These are phyloP conservation scores for Syncephalastrum contaminatum DNA, from an alignment of 371 early-diverging fungal genomes.

Conservation along the genomic window DNA sequence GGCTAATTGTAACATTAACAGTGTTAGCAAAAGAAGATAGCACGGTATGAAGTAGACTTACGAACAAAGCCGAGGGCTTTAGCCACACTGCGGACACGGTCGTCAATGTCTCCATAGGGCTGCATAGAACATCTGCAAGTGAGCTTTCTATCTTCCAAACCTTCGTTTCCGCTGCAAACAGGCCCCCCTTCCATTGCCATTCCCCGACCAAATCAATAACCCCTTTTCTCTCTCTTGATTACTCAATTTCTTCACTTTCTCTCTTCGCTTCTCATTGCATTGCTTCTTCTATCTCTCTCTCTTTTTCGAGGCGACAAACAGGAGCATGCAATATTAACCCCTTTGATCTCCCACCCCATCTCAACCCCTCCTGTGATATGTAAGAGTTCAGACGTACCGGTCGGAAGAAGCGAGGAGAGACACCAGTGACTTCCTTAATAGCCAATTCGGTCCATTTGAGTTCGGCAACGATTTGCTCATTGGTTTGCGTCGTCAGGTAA, in stretches of 20 bases:
- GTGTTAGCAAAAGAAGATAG: not conserved
- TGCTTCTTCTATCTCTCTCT: too few relatives aligned
- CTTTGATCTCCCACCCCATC: too few relatives aligned
- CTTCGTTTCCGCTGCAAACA: too few relatives aligned
- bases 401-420: conserved; percentile 45
- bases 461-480: conserved; percentile 71
- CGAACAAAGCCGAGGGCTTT: conserved; percentile 55
- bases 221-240: not conserved
- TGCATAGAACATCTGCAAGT: conserved; percentile 6
- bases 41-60: conserved; percentile 6
- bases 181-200: not conserved
- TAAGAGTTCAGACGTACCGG: conserved; percentile 28
- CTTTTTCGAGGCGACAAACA: too few relatives aligned
- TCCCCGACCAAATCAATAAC: not conserved
- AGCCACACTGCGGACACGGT: conserved; percentile 63
- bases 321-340: too few relatives aligned
- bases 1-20: conserved; percentile 19
- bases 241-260: not conserved
- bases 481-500: conserved; percentile 58
- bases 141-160: not conserved
- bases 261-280: too few relatives aligned
- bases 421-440: conserved; percentile 64
- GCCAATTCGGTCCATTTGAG: conserved; percentile 66
- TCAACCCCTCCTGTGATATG: too few relatives aligned
- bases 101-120: conserved; percentile 70